Conservation (phyloP, 352 stramenopile genomes). For the Globisporangium iwayamae region DNA sequence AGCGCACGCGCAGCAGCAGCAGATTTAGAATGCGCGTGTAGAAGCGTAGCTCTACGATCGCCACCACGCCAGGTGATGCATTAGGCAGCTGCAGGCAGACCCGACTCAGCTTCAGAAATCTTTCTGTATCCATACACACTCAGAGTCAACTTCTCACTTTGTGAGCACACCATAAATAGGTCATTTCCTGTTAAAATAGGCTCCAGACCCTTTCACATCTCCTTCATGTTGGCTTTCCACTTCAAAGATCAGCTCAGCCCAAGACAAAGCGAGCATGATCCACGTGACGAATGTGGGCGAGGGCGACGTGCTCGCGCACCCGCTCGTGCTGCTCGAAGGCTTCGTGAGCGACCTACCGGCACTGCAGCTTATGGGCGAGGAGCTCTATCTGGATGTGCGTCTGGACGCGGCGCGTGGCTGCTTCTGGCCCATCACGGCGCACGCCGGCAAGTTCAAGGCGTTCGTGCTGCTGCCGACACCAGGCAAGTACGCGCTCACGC, state of each 20-base stretch:
- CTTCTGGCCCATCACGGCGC: constrained; percentile 44
- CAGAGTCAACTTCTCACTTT: background rate
- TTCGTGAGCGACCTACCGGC: constrained; percentile 13
- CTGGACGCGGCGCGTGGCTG: constrained; percentile 24
- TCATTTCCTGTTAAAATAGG: too few relatives aligned
- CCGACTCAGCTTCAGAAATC: background rate
- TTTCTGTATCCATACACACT: background rate
- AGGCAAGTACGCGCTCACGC: constrained; percentile 35
- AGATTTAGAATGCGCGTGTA: background rate
- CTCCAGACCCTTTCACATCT: too few relatives aligned
- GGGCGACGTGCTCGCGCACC: constrained; percentile 62
- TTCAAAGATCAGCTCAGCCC: too few relatives aligned
- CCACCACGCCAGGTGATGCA: background rate
- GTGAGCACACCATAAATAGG: background rate
- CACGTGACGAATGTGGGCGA: constrained; percentile 83
- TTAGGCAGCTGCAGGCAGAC: background rate
- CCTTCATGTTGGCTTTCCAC: too few relatives aligned
- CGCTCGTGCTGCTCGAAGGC: constrained; percentile 57
- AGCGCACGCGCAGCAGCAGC: too few relatives aligned
- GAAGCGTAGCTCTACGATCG: background rate
- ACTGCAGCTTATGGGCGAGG: constrained; percentile 4
- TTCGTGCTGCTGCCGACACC: constrained; percentile 49
- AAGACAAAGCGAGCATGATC: constrained; percentile 20
- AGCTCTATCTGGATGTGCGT: constrained; percentile 41
- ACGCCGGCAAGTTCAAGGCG: constrained; percentile 51